phyloP scores from a whole-genome alignment of 2,329 filamentous ascomycete species.

The Acarospora socialis region DNA sequence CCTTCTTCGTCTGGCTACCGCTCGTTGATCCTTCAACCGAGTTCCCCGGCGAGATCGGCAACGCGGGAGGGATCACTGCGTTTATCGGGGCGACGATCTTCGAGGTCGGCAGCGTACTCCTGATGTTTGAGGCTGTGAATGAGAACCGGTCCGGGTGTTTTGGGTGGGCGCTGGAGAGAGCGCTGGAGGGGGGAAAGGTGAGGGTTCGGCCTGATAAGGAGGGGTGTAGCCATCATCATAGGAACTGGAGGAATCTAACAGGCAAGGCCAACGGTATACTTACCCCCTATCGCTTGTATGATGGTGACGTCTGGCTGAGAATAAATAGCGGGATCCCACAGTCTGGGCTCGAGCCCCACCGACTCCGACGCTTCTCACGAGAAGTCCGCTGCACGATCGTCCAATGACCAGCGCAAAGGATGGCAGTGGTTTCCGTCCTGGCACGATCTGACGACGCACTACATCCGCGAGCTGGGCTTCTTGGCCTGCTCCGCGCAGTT shows the following conservation, averaged over 20 bases:
- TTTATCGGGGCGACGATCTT: slow-evolving; percentile 57
- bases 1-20: slow-evolving; percentile 51
- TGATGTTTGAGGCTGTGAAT: slow-evolving; percentile 56
- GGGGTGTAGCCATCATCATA: slow-evolving; percentile 29
- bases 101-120: slow-evolving; percentile 46
- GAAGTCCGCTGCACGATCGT: slow-evolving; percentile 7
- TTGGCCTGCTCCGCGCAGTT: slow-evolving; percentile 44
- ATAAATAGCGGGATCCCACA: slow-evolving; percentile 3
- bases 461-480: slow-evolving; percentile 48
- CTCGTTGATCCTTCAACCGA: slow-evolving; percentile 36
- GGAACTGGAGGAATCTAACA: slow-evolving; percentile 25
- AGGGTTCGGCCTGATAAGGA: slow-evolving; percentile 13
- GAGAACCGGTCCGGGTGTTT: slow-evolving; percentile 51
- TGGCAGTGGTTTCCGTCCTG: slow-evolving; percentile 49
- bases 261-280: slow-evolving; percentile 17
- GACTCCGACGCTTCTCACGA: neutral
- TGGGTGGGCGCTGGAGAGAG: slow-evolving; percentile 50
- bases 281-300: neutral
- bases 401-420: slow-evolving; percentile 14
- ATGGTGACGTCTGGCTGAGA: neutral
- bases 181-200: slow-evolving; percentile 21
- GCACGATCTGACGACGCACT: slow-evolving; percentile 44
- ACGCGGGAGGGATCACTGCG: slow-evolving; percentile 46
- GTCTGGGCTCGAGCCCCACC: slow-evolving; percentile 1
- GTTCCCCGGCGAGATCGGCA: slow-evolving; percentile 39